Base-by-base conservation (phyloP, 345 rosid genomes). In the Bretschneidera sinensis region DNA sequence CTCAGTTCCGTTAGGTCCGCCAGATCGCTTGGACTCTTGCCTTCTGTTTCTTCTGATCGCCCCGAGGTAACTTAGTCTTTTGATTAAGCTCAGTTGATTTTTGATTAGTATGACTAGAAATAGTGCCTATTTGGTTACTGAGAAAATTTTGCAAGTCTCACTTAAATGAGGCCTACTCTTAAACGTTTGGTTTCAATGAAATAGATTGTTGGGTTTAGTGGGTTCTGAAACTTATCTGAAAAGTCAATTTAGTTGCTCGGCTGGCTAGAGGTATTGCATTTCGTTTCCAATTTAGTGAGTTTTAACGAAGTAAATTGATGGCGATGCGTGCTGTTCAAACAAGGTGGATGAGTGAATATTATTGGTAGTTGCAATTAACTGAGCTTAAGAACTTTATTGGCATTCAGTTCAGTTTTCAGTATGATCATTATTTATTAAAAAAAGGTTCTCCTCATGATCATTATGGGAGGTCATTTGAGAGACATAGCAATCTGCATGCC, bases 1-100 rank as follows among this genome's bases (percentile, higher is more conserved):
- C 79, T 94, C 24, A 94, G 94, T 70, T 94, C 99, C 57, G 97
- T 94, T 10, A 85, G 88, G 60, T 94, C 97, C 21, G 99, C 96
- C n/a, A 75, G 84, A 67, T 88, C 96, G 10, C 88, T 94, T 56
- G 97, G 95, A 24, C 85, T 90, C 55, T 70, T 94, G 73, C 99
- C 95, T 64, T 71, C 85, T 23, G 52, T 74, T 43, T 56, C 75
- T 59, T 71, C 94, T 11, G 95, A 90, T 81, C 96, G 97, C 4
- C 97, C 99, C 19, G 89, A 89, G 92, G 99, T 89, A 71, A 15
- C 10, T 39, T 14, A 39, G 10, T 5, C 10, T 39, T 39, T 11
- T 39, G n/a, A 7, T 39, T 39, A 14, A 39, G 45, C 10, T 39
- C 11, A 39, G 1, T 39, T 14, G 45, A 39, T 39, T 9, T n/a